These are phyloP conservation scores for Hanseniaspora meyeri DNA, from an alignment of 805 yeast genomes.

Conservation along the genomic window DNA sequence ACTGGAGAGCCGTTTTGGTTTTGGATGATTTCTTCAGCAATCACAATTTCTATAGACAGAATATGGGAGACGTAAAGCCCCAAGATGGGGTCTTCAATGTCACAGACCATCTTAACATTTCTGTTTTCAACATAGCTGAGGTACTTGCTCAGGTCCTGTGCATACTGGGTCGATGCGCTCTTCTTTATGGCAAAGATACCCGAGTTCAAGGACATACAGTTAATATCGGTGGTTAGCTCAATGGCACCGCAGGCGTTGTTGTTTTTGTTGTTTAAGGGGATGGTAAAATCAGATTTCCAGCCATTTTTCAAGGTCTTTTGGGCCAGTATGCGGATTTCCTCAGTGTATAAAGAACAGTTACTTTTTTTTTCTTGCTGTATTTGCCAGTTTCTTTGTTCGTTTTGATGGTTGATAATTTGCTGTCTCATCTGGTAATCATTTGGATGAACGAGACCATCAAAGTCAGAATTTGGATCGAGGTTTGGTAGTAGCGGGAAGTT, in stretches of 20 bases:
- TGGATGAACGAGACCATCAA: constrained; percentile 22
- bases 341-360: constrained; percentile 41
- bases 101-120: constrained; percentile 49
- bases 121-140: constrained; percentile 20
- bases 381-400: constrained; percentile 24
- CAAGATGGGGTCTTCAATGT: constrained; percentile 64
- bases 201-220: constrained; percentile 47
- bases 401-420: constrained; percentile 25
- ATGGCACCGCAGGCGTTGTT: constrained; percentile 47
- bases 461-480: constrained; percentile 8
- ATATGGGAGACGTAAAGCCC: constrained; percentile 71
- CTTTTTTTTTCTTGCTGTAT: constrained; percentile 25
- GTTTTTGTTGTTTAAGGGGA: not conserved
- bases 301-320: constrained; percentile 79
- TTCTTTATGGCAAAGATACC: constrained; percentile 36
- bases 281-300: constrained; percentile 79
- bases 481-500: not conserved
- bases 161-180: constrained; percentile 30
- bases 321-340: constrained; percentile 61
- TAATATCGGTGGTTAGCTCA: constrained; percentile 63
- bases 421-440: constrained; percentile 29
- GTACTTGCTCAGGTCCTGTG: constrained; percentile 21
- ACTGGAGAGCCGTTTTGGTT: constrained; percentile 26
- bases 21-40: constrained; percentile 75
- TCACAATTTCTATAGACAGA: constrained; percentile 75